Percentiles rank a stretch among this genome's conserved stretches.
phyloP scores from a whole-genome alignment of 495 filamentous ascomycete genomes.

The Xylaria curta region DNA sequence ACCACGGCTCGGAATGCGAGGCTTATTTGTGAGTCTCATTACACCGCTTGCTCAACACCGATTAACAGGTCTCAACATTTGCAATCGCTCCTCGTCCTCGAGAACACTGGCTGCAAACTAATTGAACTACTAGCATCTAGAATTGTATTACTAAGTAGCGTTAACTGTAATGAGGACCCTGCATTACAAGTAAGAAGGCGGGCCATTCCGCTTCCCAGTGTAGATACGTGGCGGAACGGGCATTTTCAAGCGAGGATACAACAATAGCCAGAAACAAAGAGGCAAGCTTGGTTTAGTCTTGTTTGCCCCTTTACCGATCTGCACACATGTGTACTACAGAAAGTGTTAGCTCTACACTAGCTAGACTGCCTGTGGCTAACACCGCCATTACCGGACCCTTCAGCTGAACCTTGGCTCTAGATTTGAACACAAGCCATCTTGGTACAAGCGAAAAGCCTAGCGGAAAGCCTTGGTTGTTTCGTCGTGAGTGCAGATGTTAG shows the following conservation, averaged over 20 bases:
- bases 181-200: neutral
- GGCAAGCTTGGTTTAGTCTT: neutral
- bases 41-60: constrained; percentile 3
- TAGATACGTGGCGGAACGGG: neutral
- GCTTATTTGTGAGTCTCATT: neutral
- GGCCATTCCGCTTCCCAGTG: neutral
- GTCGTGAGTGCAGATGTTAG: neutral
- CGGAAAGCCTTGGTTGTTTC: neutral
- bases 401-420: constrained; percentile 13
- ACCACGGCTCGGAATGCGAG: neutral
- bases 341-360: neutral
- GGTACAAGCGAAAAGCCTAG: neutral
- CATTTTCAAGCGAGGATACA: neutral
- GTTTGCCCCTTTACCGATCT: neutral
- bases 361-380: neutral
- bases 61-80: neutral
- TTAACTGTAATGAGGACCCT: neutral
- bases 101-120: neutral
- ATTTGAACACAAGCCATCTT: neutral
- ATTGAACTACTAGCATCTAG: neutral
- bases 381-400: neutral
- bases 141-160: neutral
- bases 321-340: neutral
- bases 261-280: neutral
- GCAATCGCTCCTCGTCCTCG: neutral